Evolutionary conservation across 192 early-diverging fungal genomes (phyloP), one percentile per base, ranked within the genome.

Genomic region (Backusella tarrabulga): DNA sequence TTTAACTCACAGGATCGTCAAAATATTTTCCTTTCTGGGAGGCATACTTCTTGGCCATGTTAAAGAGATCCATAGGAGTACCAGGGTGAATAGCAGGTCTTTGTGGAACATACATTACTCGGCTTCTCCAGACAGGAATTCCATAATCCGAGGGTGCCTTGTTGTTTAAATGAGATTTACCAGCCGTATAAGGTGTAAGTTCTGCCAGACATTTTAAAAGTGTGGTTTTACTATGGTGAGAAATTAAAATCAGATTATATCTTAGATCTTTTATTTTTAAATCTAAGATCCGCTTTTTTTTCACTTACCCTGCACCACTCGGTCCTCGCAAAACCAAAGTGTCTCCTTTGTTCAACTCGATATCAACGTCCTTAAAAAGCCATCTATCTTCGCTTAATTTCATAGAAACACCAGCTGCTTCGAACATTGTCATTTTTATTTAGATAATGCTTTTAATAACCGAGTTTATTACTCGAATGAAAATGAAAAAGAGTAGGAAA

Each of bases 71-170:
- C 29, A 89, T 71, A 7, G 95, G 95, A 11, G 92, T 91, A 0
- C 94, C 92, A 0, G 90, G 82, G 77, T 94, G 84, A 29, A 89
- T 81, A 9, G 93, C 89, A 19, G 93, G 89, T 14, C 92, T 77
- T 68, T 97, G 95, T 0, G 94, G 94, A 17, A 97, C 92, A 83
- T 97, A 97, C 87, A 93, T 91, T 63, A 97, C 87, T 40, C 85
- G 87, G 4, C 92, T 86, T 38, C 95, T 85, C 93, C 93, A 97
- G 35, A 77, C 67, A 5, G 94, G 91, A 35, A 95, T 86, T 12
- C 92, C 90, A 75, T 88, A 79, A n/a, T 90, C 83, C 38, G 80
- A 73, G 0, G 91, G 88, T 11, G 85, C 86, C 75, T 85, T 85
- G 14, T 82, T 85, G 8, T 88, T 68, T 8, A 92, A 78, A 36